phyloP scores from a whole-genome alignment of 2,329 filamentous ascomycete genomes.

The Pseudogymnoascus sp. region DNA sequence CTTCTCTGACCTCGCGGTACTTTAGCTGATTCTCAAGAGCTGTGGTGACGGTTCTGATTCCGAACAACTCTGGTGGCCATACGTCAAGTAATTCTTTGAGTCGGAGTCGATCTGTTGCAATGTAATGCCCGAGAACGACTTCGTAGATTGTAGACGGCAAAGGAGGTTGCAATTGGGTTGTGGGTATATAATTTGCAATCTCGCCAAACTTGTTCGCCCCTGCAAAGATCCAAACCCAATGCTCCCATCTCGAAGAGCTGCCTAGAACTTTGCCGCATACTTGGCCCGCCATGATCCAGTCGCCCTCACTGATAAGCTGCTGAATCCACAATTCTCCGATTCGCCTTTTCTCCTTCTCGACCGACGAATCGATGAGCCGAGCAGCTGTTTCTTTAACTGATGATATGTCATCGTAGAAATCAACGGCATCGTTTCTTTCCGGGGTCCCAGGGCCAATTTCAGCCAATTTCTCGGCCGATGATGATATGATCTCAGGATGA shows the following conservation, averaged over 20 bases:
- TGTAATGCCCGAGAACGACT: conserved; percentile 80
- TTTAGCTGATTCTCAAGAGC: conserved; percentile 77
- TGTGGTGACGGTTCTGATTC: conserved; percentile 66
- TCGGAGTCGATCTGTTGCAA: conserved; percentile 64
- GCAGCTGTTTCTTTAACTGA: conserved; percentile 55
- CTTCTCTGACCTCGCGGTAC: conserved; percentile 64
- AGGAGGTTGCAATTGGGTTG: conserved; percentile 66
- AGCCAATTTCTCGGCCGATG: conserved; percentile 33
- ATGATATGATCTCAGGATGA: conserved; percentile 64
- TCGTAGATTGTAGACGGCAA: conserved; percentile 81
- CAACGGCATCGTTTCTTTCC: conserved; percentile 29
- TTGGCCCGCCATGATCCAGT: conserved; percentile 73
- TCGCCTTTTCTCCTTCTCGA: conserved; percentile 78
- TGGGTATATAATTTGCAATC: conserved; percentile 77
- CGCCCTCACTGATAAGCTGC: conserved; percentile 64
- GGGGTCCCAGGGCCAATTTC: conserved; percentile 37
- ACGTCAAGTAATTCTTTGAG: conserved; percentile 72
- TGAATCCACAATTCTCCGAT: conserved; percentile 93
- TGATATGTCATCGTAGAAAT: conserved; percentile 69
- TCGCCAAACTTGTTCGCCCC: conserved; percentile 81
- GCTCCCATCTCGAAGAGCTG: conserved; percentile 78
- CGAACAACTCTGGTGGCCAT: conserved; percentile 81
- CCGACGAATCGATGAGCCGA: conserved; percentile 51
- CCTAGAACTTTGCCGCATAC: conserved; percentile 77
- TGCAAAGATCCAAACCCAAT: conserved; percentile 91